phyloP scores from a whole-genome alignment of 108 stramenopile species.

The Pseudonitzschia multiseries region DNA sequence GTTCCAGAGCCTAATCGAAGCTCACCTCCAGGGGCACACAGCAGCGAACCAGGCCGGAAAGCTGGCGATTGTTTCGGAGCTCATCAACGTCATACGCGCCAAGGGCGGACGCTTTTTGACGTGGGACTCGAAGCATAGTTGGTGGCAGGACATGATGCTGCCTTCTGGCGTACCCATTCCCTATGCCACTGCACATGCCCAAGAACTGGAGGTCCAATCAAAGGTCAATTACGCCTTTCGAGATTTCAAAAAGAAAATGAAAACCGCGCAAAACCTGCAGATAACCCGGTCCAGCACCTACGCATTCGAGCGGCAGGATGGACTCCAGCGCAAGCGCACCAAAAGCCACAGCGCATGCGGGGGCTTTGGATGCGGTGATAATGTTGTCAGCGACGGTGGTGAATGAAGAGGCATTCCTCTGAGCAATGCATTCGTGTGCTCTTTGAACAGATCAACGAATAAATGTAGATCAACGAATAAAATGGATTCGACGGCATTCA shows the following conservation, averaged over 20 bases:
- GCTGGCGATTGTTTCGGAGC: not conserved
- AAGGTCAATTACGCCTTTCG: conserved; percentile 13
- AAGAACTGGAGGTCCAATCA: not conserved
- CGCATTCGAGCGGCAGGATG: conserved; percentile 9
- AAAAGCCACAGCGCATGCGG: not conserved
- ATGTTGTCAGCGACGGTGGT: not conserved
- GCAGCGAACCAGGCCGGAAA: not conserved
- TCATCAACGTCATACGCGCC: not conserved
- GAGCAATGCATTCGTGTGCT: too few species aligned
- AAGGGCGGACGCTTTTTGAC: conserved; percentile 12
- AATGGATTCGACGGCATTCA: too few species aligned
- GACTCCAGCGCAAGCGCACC: not conserved
- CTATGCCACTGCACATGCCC: not conserved
- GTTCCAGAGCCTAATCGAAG: conserved; percentile 10
- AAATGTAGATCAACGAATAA: too few species aligned
- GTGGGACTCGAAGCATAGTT: not conserved
- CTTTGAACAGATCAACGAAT: too few species aligned
- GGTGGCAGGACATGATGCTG: conserved; percentile 12
- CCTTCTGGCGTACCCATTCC: not conserved
- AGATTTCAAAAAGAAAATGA: conserved; percentile 9
- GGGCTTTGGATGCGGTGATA: not conserved
- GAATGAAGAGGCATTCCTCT: too few species aligned
- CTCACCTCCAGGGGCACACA: not conserved
- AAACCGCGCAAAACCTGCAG: conserved; percentile 4
- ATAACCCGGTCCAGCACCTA: not conserved